Conservation (phyloP, 1,284 basidiomycete species). For the Fistulinella cinereoalba region DNA sequence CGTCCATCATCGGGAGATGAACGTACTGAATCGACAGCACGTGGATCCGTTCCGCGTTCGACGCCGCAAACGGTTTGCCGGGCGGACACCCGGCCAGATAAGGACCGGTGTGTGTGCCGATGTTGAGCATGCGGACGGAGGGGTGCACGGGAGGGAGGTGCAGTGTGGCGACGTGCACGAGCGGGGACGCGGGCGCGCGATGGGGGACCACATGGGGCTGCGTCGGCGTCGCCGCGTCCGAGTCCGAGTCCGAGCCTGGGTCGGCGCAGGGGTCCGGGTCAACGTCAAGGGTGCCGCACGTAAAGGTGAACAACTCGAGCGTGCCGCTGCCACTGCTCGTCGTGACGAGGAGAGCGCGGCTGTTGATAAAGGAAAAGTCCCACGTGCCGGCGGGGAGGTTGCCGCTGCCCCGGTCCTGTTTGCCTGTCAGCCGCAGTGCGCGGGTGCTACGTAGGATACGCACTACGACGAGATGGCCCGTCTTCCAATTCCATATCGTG, state of each 20-base stretch:
- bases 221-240: no score
- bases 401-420: slow-evolving; percentile 25
- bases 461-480: slow-evolving; percentile 44
- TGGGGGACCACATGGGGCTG: no score
- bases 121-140: slow-evolving; percentile 12
- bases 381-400: slow-evolving; percentile 31
- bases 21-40: slow-evolving; percentile 41
- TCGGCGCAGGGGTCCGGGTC: no score
- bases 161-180: slow-evolving; percentile 33
- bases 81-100: slow-evolving; percentile 37
- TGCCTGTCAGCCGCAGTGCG: no score
- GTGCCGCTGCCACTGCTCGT: slow-evolving; percentile 30
- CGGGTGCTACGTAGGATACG: no score
- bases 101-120: slow-evolving; percentile 35
- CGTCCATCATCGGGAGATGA: slow-evolving; percentile 1
- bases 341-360: slow-evolving; percentile 45
- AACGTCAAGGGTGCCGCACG: slow-evolving; percentile 13
- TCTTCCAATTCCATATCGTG: slow-evolving; percentile 55
- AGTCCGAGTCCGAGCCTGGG: no score
- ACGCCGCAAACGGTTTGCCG: slow-evolving; percentile 37
- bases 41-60: slow-evolving; percentile 42
- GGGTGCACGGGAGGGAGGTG: slow-evolving; percentile 32
- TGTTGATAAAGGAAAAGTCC: slow-evolving; percentile 49
- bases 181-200: not conserved
- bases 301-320: slow-evolving; percentile 41